Evolutionary conservation across 805 yeast species (phyloP).

Genomic region (Lipomyces yamanashiensis): DNA sequence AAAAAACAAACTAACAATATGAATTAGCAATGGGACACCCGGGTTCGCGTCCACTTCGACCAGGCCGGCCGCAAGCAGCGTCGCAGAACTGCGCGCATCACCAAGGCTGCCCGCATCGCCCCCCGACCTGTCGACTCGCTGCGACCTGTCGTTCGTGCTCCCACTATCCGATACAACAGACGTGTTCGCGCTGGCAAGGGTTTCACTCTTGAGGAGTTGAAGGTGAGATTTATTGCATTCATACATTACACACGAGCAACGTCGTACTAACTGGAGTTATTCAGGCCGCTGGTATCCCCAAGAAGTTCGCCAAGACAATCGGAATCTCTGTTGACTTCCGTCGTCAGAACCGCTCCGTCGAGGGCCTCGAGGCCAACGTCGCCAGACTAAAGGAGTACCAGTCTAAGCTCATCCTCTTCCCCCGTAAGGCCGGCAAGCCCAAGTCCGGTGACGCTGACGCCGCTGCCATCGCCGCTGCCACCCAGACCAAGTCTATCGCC

Average conservation of each 20-base stretch:
- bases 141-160: constrained; percentile 98
- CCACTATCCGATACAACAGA: constrained; percentile 99
- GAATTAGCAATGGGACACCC: constrained; percentile 93
- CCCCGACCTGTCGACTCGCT: constrained; percentile 97
- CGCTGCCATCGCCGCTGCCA: constrained; percentile 65
- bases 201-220: constrained; percentile 95
- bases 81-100: constrained; percentile 92
- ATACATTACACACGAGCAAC: neutral
- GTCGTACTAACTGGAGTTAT: neutral
- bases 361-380: constrained; percentile 92
- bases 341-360: constrained; percentile 97
- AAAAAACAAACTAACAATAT: neutral
- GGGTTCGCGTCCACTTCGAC: constrained; percentile 99
- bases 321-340: constrained; percentile 99
- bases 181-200: constrained; percentile 99
- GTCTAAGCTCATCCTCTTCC: constrained; percentile 94
- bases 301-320: constrained; percentile 95
- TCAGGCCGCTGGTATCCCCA: constrained; percentile 86
- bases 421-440: constrained; percentile 80
- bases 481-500: constrained; percentile 64
- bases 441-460: constrained; percentile 54
- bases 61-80: constrained; percentile 99
- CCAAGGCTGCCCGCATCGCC: constrained; percentile 92
- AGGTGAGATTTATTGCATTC: constrained; percentile 45
- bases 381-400: constrained; percentile 96